These are phyloP conservation scores for Nitzschia inconspicua DNA, from an alignment of 108 stramenopile genomes.

Conservation along the genomic window DNA sequence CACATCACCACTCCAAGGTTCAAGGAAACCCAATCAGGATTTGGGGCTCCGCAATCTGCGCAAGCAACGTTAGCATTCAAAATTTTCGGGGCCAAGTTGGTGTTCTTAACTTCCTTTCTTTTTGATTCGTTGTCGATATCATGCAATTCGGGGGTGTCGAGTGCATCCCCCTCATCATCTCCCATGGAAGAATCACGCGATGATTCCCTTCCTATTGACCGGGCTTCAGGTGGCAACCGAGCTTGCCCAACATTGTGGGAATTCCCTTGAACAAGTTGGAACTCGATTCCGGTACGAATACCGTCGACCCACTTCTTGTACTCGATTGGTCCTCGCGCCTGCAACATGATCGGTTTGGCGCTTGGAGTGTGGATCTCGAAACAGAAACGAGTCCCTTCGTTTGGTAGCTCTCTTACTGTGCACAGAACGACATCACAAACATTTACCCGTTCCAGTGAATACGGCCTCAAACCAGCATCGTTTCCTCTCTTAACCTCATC, in stretches of 20 bases:
- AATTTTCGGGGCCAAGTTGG: constrained; percentile 48
- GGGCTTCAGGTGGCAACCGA: too few relatives aligned
- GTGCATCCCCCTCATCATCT: constrained; percentile 25
- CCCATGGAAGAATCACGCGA: background rate
- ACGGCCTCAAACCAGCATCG: constrained; percentile 15
- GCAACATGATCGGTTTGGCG: constrained; percentile 83
- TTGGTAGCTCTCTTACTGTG: constrained; percentile 80
- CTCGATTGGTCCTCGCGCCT: constrained; percentile 86
- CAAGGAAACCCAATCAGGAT: constrained; percentile 85
- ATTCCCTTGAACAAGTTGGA: constrained; percentile 69
- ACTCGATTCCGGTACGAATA: constrained; percentile 74
- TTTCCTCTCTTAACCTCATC: constrained; percentile 42
- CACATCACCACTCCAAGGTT: constrained; percentile 91
- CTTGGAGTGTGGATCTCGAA: constrained; percentile 92
- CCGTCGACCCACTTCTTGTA: constrained; percentile 81
- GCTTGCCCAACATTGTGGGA: constrained; percentile 35
- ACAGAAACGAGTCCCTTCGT: constrained; percentile 73
- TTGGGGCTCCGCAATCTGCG: constrained; percentile 74
- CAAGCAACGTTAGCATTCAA: constrained; percentile 66
- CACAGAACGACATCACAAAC: constrained; percentile 91
- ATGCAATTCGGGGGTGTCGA: constrained; percentile 40
- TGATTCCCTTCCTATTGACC: constrained; percentile 8
- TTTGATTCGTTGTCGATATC: constrained; percentile 36
- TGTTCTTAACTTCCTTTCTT: constrained; percentile 29
- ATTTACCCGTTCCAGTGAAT: constrained; percentile 69